These are phyloP conservation scores for Boletus sp. DNA, from an alignment of 768 basidiomycete species.

Conservation along the genomic window DNA sequence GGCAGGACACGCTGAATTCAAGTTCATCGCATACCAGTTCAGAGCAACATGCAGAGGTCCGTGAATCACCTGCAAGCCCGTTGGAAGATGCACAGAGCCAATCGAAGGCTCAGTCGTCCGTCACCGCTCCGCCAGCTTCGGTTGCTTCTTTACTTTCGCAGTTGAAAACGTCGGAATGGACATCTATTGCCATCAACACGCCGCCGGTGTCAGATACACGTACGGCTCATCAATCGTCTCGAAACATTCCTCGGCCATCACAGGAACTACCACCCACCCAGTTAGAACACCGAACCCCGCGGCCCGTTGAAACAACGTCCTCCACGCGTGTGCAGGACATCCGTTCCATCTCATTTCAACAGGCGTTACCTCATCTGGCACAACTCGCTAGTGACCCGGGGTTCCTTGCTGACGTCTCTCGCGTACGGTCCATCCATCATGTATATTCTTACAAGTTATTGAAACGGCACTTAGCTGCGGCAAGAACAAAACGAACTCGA, in stretches of 20 bases:
- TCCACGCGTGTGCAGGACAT: conserved; percentile 33
- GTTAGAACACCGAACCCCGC: conserved; percentile 13
- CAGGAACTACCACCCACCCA: conserved; percentile 13
- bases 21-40: neutral
- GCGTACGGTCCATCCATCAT: conserved; percentile 39
- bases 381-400: conserved; percentile 51
- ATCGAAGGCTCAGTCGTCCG: neutral
- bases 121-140: conserved; percentile 30
- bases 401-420: conserved; percentile 48
- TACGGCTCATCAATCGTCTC: conserved; percentile 9
- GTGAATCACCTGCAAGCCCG: conserved; percentile 6
- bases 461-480: conserved; percentile 49
- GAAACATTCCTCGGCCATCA: conserved; percentile 7
- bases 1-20: conserved; percentile 47
- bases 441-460: conserved; percentile 4
- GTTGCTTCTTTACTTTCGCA: conserved; percentile 67
- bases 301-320: conserved; percentile 3
- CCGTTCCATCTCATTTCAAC: conserved; percentile 58
- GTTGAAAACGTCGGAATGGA: conserved; percentile 38
- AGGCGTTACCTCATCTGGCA: conserved; percentile 65
- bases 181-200: conserved; percentile 9
- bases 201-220: conserved; percentile 7
- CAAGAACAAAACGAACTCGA: conserved; percentile 70
- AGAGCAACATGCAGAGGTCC: neutral
- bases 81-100: conserved; percentile 6